phyloP scores from a whole-genome alignment of 331 rosid genomes.

The Stylosanthes scabra region DNA sequence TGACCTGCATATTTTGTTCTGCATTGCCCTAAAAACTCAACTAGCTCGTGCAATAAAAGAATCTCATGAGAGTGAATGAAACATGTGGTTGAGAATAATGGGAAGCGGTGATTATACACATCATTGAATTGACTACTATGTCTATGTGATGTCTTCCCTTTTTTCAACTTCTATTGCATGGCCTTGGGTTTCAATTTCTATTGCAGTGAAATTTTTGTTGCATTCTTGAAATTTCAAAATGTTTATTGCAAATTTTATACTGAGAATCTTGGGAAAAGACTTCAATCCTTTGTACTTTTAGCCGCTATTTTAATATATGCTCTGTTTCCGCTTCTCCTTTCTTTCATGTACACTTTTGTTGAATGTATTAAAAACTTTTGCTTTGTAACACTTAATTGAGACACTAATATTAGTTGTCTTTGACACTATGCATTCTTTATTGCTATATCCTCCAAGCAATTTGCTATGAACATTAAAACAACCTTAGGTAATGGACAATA shows the following conservation, averaged over 20 bases:
- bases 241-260: constrained; percentile 2
- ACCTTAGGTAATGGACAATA: constrained; percentile 1
- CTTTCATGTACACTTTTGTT: not conserved
- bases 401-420: not conserved
- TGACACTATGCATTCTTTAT: not conserved
- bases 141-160: not conserved
- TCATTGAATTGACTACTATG: constrained; percentile 18
- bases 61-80: constrained; percentile 17
- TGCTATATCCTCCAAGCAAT: constrained; percentile 3
- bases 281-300: not conserved
- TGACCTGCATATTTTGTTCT: constrained; percentile 12
- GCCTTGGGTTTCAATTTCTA: too few relatives aligned
- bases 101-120: constrained; percentile 11
- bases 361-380: not conserved
- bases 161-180: not conserved
- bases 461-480: constrained; percentile 1
- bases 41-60: constrained; percentile 23
- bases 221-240: not conserved
- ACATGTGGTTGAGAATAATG: constrained; percentile 18
- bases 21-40: not conserved
- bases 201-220: too few relatives aligned
- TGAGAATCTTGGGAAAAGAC: not conserved
- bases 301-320: not conserved
- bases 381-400: not conserved
- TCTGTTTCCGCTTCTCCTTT: not conserved